Evolutionary conservation across 176 grass and related monocot genomes (phyloP).

Genomic region (Musa acuminata): DNA sequence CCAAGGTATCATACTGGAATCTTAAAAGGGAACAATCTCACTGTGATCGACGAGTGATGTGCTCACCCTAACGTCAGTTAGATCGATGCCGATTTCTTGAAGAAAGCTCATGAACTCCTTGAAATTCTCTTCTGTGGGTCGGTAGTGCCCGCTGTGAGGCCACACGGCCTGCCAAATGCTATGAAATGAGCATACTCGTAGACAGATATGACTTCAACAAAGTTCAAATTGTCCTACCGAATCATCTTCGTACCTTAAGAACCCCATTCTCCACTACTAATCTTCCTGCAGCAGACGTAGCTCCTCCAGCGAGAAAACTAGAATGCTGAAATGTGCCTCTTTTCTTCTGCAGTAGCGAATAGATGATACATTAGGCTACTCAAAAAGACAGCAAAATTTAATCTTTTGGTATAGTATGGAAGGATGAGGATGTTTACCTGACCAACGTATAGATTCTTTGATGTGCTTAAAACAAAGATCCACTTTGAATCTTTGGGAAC

Average conservation of each 20-base stretch:
- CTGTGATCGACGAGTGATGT: neutral
- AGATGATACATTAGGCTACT: neutral
- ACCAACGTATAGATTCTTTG: conserved; percentile 59
- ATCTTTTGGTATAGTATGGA: neutral
- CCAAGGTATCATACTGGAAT: too few species aligned
- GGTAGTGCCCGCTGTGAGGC: conserved; percentile 87
- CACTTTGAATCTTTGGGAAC: conserved; percentile 56
- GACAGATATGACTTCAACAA: neutral
- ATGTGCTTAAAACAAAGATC: conserved; percentile 94
- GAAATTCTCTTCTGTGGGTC: conserved; percentile 76
- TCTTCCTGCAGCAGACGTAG: conserved; percentile 87
- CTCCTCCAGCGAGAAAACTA: conserved; percentile 94
- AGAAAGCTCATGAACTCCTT: conserved; percentile 77
- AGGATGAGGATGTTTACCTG: conserved; percentile 13
- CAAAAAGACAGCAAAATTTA: too few species aligned
- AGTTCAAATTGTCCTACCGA: conserved; percentile 6
- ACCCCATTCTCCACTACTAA: conserved; percentile 50
- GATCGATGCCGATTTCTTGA: conserved; percentile 44
- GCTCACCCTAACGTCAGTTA: conserved; percentile 61
- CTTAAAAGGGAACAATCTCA: too few species aligned
- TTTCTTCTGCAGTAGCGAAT: conserved; percentile 46
- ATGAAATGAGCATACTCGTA: neutral
- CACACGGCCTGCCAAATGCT: conserved; percentile 41
- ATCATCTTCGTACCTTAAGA: conserved; percentile 34
- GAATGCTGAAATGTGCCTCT: conserved; percentile 96